Percentiles rank a stretch among this genome's conserved stretches.
Evolutionary conservation across 768 basidiomycete species (phyloP).

Genomic region (Leucogyrophana mollusca): DNA sequence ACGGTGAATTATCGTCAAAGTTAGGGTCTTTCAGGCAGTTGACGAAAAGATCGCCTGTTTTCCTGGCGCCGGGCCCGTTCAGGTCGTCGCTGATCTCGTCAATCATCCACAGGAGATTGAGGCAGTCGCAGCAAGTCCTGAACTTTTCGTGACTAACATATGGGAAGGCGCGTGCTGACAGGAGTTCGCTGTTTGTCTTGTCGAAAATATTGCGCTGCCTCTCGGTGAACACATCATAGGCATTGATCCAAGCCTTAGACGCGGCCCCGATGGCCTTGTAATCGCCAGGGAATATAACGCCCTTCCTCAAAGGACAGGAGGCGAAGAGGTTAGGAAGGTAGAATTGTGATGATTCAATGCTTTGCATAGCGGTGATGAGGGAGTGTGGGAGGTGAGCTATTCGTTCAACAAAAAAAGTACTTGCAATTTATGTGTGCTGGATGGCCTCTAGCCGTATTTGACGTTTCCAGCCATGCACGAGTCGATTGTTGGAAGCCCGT

Average conservation of each 20-base stretch:
- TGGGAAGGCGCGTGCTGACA: slow-evolving; percentile 60
- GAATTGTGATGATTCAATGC: slow-evolving; percentile 29
- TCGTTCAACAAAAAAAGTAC: too few relatives aligned
- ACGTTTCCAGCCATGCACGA: too few relatives aligned
- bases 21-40: slow-evolving; percentile 50
- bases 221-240: slow-evolving; percentile 56
- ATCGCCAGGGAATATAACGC: slow-evolving; percentile 50
- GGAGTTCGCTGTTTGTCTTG: slow-evolving; percentile 58
- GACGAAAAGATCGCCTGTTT: slow-evolving; percentile 51
- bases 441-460: too few relatives aligned
- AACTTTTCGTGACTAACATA: slow-evolving; percentile 57
- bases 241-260: slow-evolving; percentile 62
- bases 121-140: slow-evolving; percentile 61
- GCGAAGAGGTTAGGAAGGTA: slow-evolving; percentile 56
- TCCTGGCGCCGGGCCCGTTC: slow-evolving; percentile 50
- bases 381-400: too few relatives aligned
- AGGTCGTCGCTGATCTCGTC: slow-evolving; percentile 73
- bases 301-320: slow-evolving; percentile 42
- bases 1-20: slow-evolving; percentile 55
- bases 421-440: too few relatives aligned
- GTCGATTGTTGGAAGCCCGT: too few relatives aligned
- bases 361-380: too few relatives aligned
- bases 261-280: slow-evolving; percentile 54
- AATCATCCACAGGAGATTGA: slow-evolving; percentile 60
- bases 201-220: slow-evolving; percentile 56